These are phyloP conservation scores for Massarina eburnea DNA, from an alignment of 2,329 filamentous ascomycete genomes.

Conservation along the genomic window DNA sequence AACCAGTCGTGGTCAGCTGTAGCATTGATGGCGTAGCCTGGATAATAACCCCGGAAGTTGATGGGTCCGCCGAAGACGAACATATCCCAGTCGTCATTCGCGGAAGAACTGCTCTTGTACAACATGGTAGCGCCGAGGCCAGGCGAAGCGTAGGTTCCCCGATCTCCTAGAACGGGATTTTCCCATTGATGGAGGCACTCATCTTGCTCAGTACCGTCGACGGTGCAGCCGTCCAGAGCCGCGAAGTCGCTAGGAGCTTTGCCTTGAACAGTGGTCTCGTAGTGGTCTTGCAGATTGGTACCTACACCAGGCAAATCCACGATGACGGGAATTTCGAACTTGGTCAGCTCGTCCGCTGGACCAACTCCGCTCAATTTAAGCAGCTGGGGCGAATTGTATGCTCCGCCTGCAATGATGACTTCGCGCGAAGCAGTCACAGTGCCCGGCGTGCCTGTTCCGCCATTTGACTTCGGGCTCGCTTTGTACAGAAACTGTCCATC, in stretches of 20 bases:
- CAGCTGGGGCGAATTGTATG: constrained; percentile 66
- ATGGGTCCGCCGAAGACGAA: constrained; percentile 59
- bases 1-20: constrained; percentile 52
- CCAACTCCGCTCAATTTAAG: constrained; percentile 68
- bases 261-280: constrained; percentile 53
- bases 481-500: constrained; percentile 47
- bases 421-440: constrained; percentile 31
- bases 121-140: constrained; percentile 56
- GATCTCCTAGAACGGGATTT: constrained; percentile 45
- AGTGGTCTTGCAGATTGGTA: constrained; percentile 66
- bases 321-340: constrained; percentile 57
- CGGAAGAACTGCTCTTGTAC: constrained; percentile 44
- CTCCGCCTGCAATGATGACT: constrained; percentile 47
- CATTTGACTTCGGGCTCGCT: constrained; percentile 41
- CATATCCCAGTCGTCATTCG: constrained; percentile 56
- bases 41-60: constrained; percentile 59
- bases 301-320: constrained; percentile 64
- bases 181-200: constrained; percentile 50
- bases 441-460: constrained; percentile 41
- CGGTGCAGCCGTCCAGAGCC: constrained; percentile 46
- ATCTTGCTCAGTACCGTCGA: constrained; percentile 45
- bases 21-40: constrained; percentile 56
- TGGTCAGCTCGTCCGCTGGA: constrained; percentile 54
- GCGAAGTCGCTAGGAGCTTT: constrained; percentile 41
- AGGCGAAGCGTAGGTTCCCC: constrained; percentile 51